Base-by-base conservation (phyloP, 768 basidiomycete species). In the Podaxis sp. region DNA sequence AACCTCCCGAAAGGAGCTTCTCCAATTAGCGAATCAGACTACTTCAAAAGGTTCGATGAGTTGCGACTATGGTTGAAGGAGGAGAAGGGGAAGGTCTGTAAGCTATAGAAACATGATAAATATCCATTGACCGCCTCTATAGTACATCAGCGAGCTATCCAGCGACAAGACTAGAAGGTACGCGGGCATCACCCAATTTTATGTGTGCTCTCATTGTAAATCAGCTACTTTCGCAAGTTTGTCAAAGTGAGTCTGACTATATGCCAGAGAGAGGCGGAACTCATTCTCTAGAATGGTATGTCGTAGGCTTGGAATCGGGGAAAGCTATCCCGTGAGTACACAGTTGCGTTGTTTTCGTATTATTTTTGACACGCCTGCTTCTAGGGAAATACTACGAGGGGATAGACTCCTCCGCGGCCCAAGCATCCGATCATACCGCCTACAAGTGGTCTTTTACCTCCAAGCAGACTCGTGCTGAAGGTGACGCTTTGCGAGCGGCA, bases 201-300 rank as follows among this genome's bases (percentile, higher is more conserved):
- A 65, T 55, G 63, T 68, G 63, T 66, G 68, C 67, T 42, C 74
- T 77, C 64, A 79, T 72, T 69, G 56, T 67, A 70, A 63, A 60
- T 26, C 63, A 93, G 92, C 69, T 95, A 96, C 72, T 98, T 98
- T 72, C 87, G 89, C 69, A 96, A 95, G 76, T 97, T 98, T 69
- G 87, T 95, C 44, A 92, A 90, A 82, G 89, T 89, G 70, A 67
- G 76, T 55, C 46, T 48, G 28, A 22, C 28, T 68, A 17, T 38
- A 33, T 46, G 22, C 8, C 44, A 13, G 52, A 38, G 60, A 49
- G 46, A 64, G 17, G 36, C 17, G 58, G 51, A 28, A 30, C 63
- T 49, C 12, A 63, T 64, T 26, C 57, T 11, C 44, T 61, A 51
- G 28, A 52, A 59, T 52, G 33, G 15, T 49, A 36, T 39, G 22